Evolutionary conservation across 805 yeast genomes (phyloP), one percentile per base, ranked within the genome.

Genomic region (Schizosaccharomyces cryophilus): DNA sequence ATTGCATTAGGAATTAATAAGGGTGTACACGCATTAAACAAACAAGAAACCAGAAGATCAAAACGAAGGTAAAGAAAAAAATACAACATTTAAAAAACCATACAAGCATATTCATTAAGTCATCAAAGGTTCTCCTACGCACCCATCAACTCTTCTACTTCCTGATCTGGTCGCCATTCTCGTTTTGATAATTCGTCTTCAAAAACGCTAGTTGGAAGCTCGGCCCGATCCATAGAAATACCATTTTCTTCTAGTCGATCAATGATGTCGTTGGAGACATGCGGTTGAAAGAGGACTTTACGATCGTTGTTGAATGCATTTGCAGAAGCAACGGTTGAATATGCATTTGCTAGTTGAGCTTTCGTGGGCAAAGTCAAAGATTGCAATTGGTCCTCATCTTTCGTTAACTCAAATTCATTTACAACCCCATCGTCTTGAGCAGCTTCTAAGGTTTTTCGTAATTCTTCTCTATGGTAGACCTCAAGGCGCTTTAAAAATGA

Each of bases 401-500:
- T 45, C 17, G 26, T 19, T 24, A 45, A 24, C 17, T 45, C 51
- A 45, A 45, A 45, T 17, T 45, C 51, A 45, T 45, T 19, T 19
- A 24, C 21, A n/a, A 45, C 24, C 3, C 26, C 51, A 19, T 24
- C 26, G 21, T 51, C 26, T 1, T 51, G 19, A 24, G 56, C 7
- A 24, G 56, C 3, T 7, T 51, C 26, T 24, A 51, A 4, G 6
- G 19, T 7, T 15, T 51, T 29, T 17, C 56, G 56, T 29, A 24
- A 17, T 29, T 29, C n/a, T 13, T 51, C 56, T 24, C 26, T 5
- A 7, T 51, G 35, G 17, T 24, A 51, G 4, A 17, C 38, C 9
- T 51, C 35, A 6, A 51, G 35, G 9, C n/a, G 19, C n/a, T 51
- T 51, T 7, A 24, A 51, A 29, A 79, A 72, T n/a, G 71, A 70